Conservation (phyloP, 2,329 filamentous ascomycete species). For the Coleophoma cylindrospora region DNA sequence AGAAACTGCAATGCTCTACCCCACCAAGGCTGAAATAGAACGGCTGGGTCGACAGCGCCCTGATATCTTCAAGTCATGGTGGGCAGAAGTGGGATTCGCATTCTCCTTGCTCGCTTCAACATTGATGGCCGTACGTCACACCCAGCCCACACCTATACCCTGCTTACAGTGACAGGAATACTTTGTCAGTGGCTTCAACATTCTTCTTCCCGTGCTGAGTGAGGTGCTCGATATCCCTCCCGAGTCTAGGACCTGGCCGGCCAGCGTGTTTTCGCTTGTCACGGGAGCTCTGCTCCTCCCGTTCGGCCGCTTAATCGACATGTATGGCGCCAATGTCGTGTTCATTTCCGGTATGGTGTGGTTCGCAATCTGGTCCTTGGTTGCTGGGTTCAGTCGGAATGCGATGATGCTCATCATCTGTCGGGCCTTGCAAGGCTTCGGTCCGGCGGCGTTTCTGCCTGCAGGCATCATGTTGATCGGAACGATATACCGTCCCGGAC, state of each 20-base stretch:
- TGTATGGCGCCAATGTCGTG: slow-evolving; percentile 52
- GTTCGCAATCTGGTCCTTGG: slow-evolving; percentile 61
- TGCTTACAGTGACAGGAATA: slow-evolving; percentile 40
- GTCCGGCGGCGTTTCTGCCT: slow-evolving; percentile 63
- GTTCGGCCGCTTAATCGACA: slow-evolving; percentile 52
- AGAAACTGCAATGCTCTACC: neutral
- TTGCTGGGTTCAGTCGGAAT: slow-evolving; percentile 63
- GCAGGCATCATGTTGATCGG: slow-evolving; percentile 60
- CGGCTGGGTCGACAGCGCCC: slow-evolving; percentile 50
- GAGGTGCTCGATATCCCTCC: slow-evolving; percentile 56
- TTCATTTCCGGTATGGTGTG: slow-evolving; percentile 54
- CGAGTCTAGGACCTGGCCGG: slow-evolving; percentile 54
- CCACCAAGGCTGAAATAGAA: neutral
- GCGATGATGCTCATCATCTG: slow-evolving; percentile 64
- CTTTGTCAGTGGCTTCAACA: slow-evolving; percentile 66
- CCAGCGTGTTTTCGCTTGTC: slow-evolving; percentile 50
- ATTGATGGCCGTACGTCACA: slow-evolving; percentile 38
- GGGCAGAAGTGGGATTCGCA: slow-evolving; percentile 48
- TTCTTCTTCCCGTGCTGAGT: slow-evolving; percentile 61
- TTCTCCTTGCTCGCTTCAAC: slow-evolving; percentile 51
- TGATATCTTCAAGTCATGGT: slow-evolving; percentile 38
- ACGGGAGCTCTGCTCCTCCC: slow-evolving; percentile 52
- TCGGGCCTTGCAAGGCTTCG: slow-evolving; percentile 67
- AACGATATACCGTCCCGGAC: slow-evolving; percentile 56
- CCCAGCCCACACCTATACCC: neutral